These are phyloP conservation scores for Trametes pubescens DNA, from an alignment of 1,284 basidiomycete genomes.

Conservation along the genomic window DNA sequence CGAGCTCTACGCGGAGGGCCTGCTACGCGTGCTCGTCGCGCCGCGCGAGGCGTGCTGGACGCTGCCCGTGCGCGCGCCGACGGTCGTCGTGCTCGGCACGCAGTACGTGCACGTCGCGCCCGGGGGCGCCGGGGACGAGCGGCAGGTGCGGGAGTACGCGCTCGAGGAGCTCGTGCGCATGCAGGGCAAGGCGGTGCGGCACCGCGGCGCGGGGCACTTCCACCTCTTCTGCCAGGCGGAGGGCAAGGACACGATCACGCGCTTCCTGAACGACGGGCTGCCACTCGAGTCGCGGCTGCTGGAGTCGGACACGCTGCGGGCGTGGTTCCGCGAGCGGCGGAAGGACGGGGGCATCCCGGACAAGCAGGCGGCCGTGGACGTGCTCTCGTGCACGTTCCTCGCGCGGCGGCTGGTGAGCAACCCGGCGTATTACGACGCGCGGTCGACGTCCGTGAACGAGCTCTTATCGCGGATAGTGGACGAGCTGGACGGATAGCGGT, in stretches of 20 bases:
- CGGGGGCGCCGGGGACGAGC: slow-evolving; percentile 58
- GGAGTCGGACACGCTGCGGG: slow-evolving; percentile 57
- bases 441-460: slow-evolving; percentile 53
- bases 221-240: slow-evolving; percentile 90
- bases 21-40: slow-evolving; percentile 85
- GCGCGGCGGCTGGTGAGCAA: slow-evolving; percentile 78
- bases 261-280: slow-evolving; percentile 87
- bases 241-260: slow-evolving; percentile 78
- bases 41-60: slow-evolving; percentile 90
- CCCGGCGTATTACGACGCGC: slow-evolving; percentile 86
- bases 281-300: slow-evolving; percentile 87
- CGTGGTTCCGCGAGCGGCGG: slow-evolving; percentile 60
- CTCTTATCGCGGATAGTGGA: slow-evolving; percentile 81
- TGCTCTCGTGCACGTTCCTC: slow-evolving; percentile 86
- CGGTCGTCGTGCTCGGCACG: slow-evolving; percentile 92
- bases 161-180: slow-evolving; percentile 88
- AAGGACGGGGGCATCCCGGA: slow-evolving; percentile 51
- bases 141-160: slow-evolving; percentile 82
- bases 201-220: slow-evolving; percentile 71
- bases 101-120: slow-evolving; percentile 74
- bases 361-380: slow-evolving; percentile 79
- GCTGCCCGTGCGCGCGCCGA: slow-evolving; percentile 80
- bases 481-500: slow-evolving; percentile 47
- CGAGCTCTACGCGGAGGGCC: slow-evolving; percentile 84
- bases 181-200: slow-evolving; percentile 86